A percentile compares a stretch with the other conserved stretches of the same genome.
Conservation (phyloP, 164 flowering plant species). For the Pachysandra terminalis region DNA sequence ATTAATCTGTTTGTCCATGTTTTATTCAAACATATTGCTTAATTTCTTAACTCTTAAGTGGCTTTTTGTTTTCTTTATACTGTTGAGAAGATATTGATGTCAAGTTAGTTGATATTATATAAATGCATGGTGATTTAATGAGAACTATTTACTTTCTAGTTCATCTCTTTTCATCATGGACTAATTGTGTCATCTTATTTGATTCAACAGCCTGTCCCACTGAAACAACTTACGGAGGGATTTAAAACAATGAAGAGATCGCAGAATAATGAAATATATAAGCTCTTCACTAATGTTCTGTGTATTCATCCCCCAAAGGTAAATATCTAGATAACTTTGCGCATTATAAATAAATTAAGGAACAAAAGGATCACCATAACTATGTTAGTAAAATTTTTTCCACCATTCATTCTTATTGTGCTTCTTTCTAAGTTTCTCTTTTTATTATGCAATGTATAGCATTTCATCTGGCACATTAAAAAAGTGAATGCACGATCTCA, state of each 20-base stretch:
- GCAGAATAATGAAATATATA: slow-evolving; percentile 52
- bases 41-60: neutral
- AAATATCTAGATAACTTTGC: slow-evolving; percentile 1
- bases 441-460: too few relatives aligned
- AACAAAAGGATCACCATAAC: neutral
- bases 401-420: neutral
- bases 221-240: slow-evolving; percentile 86
- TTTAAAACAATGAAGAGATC: slow-evolving; percentile 63
- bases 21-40: too few relatives aligned
- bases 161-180: neutral
- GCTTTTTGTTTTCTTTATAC: neutral
- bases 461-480: too few relatives aligned
- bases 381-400: neutral
- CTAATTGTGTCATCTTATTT: neutral
- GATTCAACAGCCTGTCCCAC: slow-evolving; percentile 70
- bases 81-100: neutral
- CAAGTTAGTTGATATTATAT: neutral
- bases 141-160: neutral
- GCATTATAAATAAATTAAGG: too few relatives aligned
- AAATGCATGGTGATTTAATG: neutral
- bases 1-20: too few relatives aligned
- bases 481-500: too few relatives aligned
- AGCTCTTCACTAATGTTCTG: slow-evolving; percentile 74
- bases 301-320: slow-evolving; percentile 84
- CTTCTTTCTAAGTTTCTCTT: too few relatives aligned